phyloP scores from a whole-genome alignment of 1,284 basidiomycete genomes.

The Golubevia pallescens region DNA sequence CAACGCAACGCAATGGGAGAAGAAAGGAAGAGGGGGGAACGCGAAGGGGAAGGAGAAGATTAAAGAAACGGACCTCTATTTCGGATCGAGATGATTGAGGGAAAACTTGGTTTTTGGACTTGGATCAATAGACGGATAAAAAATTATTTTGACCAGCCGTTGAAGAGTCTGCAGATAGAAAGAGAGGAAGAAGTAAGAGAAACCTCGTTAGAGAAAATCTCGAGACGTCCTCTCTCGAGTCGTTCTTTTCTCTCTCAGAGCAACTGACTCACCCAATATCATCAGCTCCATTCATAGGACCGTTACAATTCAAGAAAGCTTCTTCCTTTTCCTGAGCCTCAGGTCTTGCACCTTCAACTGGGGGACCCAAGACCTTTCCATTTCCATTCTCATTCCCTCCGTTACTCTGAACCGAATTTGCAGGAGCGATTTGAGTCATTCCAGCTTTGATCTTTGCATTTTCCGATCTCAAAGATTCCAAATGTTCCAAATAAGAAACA shows the following conservation, averaged over 20 bases:
- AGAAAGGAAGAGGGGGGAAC: too few relatives aligned
- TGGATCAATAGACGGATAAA: too few relatives aligned
- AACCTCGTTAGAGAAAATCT: background rate
- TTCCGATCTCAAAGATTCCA: conserved; percentile 83
- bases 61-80: too few relatives aligned
- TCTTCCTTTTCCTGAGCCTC: conserved; percentile 30
- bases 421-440: too few relatives aligned
- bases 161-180: conserved; percentile 27
- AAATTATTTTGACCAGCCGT: conserved; percentile 40
- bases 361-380: background rate
- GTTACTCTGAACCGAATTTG: too few relatives aligned
- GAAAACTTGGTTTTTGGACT: too few relatives aligned
- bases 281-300: conserved; percentile 60
- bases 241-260: too few relatives aligned
- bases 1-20: too few relatives aligned
- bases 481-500: conserved; percentile 77
- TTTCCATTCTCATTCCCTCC: background rate
- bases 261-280: conserved; percentile 24
- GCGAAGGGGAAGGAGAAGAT: too few relatives aligned
- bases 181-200: background rate
- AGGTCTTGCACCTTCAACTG: background rate
- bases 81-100: too few relatives aligned
- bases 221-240: background rate
- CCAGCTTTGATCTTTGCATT: too few relatives aligned
- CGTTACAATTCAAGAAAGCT: conserved; percentile 37